Evolutionary conservation across 1,139 yeast genomes (phyloP), one percentile per base, ranked within the genome.

Genomic region (Entelexis sorbosivorans): DNA sequence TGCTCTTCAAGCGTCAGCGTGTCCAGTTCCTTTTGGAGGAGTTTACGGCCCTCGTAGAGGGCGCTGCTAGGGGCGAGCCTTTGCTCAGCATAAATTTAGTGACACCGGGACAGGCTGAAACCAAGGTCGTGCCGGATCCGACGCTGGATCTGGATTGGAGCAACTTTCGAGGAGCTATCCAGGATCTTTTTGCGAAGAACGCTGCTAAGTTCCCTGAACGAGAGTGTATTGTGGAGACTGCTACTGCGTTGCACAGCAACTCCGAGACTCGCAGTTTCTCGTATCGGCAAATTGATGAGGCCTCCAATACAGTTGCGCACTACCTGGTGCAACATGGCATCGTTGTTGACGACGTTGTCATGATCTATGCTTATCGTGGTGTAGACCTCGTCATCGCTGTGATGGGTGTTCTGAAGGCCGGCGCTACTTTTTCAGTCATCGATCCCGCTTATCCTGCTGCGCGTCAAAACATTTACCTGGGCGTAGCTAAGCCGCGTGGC

Each of bases 371-470:
- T 31, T 85, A 91, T 63, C 81, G 99, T 69, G 96, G 97, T 59
- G 98, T 91, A 13, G 99, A 91, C 65, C 74, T 91, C 59, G 87
- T 91, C 77, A 85, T 91, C 47, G 95, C 97, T 7, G 97, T 91
- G 17, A 82, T 91, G 87, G 99, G 97, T 67, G 95, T 87, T 35
- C 75, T 91, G 64, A 91, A 91, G 69, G 96, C 98, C 1, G 99
- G 99, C 60, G 98, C 96, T 17, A 89, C 98, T 0, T 91, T 91
- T 66, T 89, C 96, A 6, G 99, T 93, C 28, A 91, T 91, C 59
- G 99, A 91, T 64, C 98, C 98, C 7, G 97, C 98, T 2, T 91
- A 91, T 66, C 99, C 99, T 39, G 96, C 98, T 22, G 95, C 95
- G 9, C 80, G 99, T 69, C 99, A 91, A 68, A 91, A 86, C 60